These are phyloP conservation scores for Porpolomopsis calyptriformis DNA, from an alignment of 768 basidiomycete species.

Conservation along the genomic window DNA sequence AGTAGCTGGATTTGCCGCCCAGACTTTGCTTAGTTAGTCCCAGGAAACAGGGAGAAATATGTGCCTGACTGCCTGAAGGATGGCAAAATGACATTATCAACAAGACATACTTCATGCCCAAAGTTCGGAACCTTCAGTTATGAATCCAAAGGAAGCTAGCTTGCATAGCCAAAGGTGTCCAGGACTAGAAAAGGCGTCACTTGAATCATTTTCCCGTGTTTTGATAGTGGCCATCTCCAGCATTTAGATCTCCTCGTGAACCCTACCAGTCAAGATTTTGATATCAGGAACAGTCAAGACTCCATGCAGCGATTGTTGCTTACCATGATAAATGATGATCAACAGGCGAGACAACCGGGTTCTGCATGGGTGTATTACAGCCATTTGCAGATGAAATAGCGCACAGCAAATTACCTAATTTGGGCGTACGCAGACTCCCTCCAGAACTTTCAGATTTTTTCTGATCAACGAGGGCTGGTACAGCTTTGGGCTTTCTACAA, in stretches of 20 bases:
- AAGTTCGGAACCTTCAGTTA: neutral
- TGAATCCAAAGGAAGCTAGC: neutral
- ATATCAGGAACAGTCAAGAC: neutral
- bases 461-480: too few species aligned
- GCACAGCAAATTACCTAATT: too few species aligned
- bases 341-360: too few species aligned
- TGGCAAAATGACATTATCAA: neutral
- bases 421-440: too few species aligned
- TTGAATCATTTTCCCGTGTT: neutral
- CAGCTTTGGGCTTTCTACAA: too few species aligned
- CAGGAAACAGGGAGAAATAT: neutral
- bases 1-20: neutral
- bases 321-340: neutral
- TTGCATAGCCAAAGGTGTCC: neutral
- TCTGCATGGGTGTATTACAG: too few species aligned
- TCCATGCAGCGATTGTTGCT: neutral
- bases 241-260: neutral
- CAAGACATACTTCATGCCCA: neutral
- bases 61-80: conserved; percentile 1
- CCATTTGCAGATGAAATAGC: too few species aligned
- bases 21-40: conserved; percentile 2
- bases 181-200: neutral
- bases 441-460: too few species aligned
- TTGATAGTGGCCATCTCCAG: neutral
- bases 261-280: neutral